Percentiles rank a stretch among this genome's conserved stretches.
phyloP scores from a whole-genome alignment of 2,329 filamentous ascomycete species.

The Geosmithia putterillii region DNA sequence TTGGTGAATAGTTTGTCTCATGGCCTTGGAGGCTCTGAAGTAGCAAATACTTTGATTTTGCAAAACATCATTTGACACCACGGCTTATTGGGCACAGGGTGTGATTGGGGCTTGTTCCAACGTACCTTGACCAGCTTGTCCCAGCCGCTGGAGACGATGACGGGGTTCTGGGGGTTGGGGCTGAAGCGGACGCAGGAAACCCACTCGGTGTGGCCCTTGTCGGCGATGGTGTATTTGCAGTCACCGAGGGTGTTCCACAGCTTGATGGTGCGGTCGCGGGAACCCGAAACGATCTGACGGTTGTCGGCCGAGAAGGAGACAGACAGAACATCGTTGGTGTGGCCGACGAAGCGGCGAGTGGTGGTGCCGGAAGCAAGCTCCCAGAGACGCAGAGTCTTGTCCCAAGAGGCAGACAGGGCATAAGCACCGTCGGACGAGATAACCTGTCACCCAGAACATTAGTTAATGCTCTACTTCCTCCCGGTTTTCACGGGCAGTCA shows the following conservation, averaged over 20 bases:
- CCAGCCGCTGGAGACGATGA: conserved; percentile 97
- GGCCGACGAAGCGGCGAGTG: conserved; percentile 96
- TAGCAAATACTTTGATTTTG: conserved; percentile 98
- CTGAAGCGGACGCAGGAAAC: conserved; percentile 99
- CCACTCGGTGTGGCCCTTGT: conserved; percentile 99
- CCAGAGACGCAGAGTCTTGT: conserved; percentile 99
- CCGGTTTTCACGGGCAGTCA: conserved; percentile 4
- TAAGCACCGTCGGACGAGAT: conserved; percentile 99
- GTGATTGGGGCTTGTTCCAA: not conserved
- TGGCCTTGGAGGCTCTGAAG: conserved; percentile 95
- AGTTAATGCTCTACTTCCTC: conserved; percentile 6
- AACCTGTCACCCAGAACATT: conserved; percentile 43
- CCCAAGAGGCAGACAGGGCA: conserved; percentile 96
- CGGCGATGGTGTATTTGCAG: conserved; percentile 99
- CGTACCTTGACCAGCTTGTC: conserved; percentile 99
- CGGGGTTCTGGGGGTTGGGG: conserved; percentile 99
- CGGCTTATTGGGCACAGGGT: not conserved
- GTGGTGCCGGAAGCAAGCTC: conserved; percentile 95
- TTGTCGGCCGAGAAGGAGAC: conserved; percentile 99
- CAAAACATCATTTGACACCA: conserved; percentile 69
- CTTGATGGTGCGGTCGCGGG: conserved; percentile 98
- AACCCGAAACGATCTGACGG: conserved; percentile 98
- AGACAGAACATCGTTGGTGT: conserved; percentile 98
- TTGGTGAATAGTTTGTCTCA: conserved; percentile 93
- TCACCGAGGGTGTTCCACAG: conserved; percentile 99